Percentiles rank a stretch among this genome's conserved stretches.
phyloP scores from a whole-genome alignment of 495 filamentous ascomycete species.

The Schizothecium vesticola region DNA sequence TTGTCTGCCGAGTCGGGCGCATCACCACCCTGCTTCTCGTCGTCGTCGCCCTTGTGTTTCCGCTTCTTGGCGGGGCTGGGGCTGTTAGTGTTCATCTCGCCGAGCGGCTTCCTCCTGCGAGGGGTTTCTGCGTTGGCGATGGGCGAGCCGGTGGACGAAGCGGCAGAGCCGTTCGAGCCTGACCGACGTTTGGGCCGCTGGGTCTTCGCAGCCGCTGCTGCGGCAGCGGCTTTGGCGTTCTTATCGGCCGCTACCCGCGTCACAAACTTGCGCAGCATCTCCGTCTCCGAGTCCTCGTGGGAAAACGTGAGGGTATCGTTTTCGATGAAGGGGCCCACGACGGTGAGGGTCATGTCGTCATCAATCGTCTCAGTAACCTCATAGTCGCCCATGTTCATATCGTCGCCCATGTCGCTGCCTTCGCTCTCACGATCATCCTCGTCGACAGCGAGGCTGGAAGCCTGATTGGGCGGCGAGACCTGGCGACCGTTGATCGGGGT shows the following conservation, averaged over 20 bases:
- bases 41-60: slow-evolving; percentile 23
- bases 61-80: slow-evolving; percentile 32
- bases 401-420: slow-evolving; percentile 17
- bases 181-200: slow-evolving; percentile 21
- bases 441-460: neutral
- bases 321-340: slow-evolving; percentile 6
- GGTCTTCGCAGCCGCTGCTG: slow-evolving; percentile 21
- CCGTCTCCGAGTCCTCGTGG: slow-evolving; percentile 37
- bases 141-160: slow-evolving; percentile 27
- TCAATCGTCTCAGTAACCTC: slow-evolving; percentile 15
- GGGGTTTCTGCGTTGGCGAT: slow-evolving; percentile 28
- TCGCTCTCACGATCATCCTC: slow-evolving; percentile 4
- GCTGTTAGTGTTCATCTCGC: slow-evolving; percentile 37
- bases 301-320: slow-evolving; percentile 24
- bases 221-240: slow-evolving; percentile 30
- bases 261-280: slow-evolving; percentile 43
- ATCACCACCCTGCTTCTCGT: slow-evolving; percentile 9
- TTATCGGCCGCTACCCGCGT: slow-evolving; percentile 44
- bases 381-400: slow-evolving; percentile 17
- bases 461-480: slow-evolving; percentile 11
- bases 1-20: slow-evolving; percentile 6
- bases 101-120: slow-evolving; percentile 30
- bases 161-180: slow-evolving; percentile 18
- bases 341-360: slow-evolving; percentile 20
- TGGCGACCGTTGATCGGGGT: slow-evolving; percentile 30